phyloP scores from a whole-genome alignment of 345 rosid genomes.

The Ceriops zippeliana region DNA sequence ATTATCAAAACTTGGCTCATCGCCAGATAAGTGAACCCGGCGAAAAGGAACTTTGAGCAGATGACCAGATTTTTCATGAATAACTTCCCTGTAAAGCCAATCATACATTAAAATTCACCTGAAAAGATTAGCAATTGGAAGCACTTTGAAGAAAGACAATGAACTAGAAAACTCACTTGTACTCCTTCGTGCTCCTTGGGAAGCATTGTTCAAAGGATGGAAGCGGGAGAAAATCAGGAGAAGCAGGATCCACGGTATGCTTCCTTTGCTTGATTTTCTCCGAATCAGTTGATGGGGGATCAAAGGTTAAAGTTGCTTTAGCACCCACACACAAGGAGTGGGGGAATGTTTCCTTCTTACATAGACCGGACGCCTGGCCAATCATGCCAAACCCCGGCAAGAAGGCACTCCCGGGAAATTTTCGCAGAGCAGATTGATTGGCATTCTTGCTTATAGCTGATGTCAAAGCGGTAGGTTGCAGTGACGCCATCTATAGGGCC shows the following conservation, averaged over 20 bases:
- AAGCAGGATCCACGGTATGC: conserved; percentile 76
- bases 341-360: conserved; percentile 41
- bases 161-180: conserved; percentile 34
- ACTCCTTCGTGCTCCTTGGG: conserved; percentile 84
- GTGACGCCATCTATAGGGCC: conserved; percentile 56
- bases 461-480: conserved; percentile 47
- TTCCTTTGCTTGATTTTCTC: conserved; percentile 55
- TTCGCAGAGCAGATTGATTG: conserved; percentile 37
- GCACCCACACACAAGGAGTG: conserved; percentile 22
- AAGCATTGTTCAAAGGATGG: conserved; percentile 92
- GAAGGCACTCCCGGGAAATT: conserved; percentile 52
- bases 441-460: conserved; percentile 54
- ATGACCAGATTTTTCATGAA: conserved; percentile 81
- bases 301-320: conserved; percentile 75
- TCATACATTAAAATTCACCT: neutral
- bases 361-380: conserved; percentile 37
- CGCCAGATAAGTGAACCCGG: conserved; percentile 77
- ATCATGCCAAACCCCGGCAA: conserved; percentile 54
- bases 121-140: neutral
- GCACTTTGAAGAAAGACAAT: neutral
- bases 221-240: conserved; percentile 84
- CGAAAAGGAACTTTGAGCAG: conserved; percentile 88
- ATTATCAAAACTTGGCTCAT: conserved; percentile 73
- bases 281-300: conserved; percentile 54
- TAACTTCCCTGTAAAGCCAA: conserved; percentile 54